Conservation (phyloP, 2,329 filamentous ascomycete species). For the Xylaria sp. region DNA sequence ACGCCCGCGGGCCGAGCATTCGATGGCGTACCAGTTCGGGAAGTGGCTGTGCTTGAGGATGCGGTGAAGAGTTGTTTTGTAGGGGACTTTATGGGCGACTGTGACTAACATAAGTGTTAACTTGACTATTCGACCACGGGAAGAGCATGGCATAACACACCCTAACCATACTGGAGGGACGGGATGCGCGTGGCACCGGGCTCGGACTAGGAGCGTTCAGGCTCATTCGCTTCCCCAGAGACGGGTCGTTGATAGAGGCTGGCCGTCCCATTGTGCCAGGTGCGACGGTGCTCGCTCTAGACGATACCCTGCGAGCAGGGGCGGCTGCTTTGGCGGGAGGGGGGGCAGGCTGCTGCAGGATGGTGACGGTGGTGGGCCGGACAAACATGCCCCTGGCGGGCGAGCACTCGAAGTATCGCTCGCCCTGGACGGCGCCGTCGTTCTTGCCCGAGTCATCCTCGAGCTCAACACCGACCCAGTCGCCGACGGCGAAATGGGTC, state of each 20-base stretch:
- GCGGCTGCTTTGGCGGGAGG: constrained; percentile 49
- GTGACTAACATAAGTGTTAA: constrained; percentile 31
- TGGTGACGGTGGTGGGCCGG: constrained; percentile 73
- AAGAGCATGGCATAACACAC: constrained; percentile 53
- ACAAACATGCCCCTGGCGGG: constrained; percentile 87
- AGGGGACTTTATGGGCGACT: constrained; percentile 83
- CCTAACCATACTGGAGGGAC: constrained; percentile 66
- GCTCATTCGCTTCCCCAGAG: constrained; percentile 71
- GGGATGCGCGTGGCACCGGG: constrained; percentile 67
- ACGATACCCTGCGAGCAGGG: constrained; percentile 55
- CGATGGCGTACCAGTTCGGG: constrained; percentile 73
- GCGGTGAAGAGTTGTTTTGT: constrained; percentile 74
- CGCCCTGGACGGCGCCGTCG: constrained; percentile 88
- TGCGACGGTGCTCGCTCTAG: constrained; percentile 46
- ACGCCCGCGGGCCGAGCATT: constrained; percentile 60
- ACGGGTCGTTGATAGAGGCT: constrained; percentile 64
- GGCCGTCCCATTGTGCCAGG: constrained; percentile 55
- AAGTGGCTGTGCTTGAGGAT: constrained; percentile 65
- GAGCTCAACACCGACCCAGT: constrained; percentile 92
- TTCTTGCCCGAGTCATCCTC: constrained; percentile 88
- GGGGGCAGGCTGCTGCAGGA: constrained; percentile 59
- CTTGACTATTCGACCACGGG: neutral
- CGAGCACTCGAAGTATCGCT: constrained; percentile 87
- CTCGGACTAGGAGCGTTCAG: constrained; percentile 78
- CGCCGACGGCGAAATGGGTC: constrained; percentile 81